phyloP scores from a whole-genome alignment of 305 asterid species.

The Euphrasia arctica region DNA sequence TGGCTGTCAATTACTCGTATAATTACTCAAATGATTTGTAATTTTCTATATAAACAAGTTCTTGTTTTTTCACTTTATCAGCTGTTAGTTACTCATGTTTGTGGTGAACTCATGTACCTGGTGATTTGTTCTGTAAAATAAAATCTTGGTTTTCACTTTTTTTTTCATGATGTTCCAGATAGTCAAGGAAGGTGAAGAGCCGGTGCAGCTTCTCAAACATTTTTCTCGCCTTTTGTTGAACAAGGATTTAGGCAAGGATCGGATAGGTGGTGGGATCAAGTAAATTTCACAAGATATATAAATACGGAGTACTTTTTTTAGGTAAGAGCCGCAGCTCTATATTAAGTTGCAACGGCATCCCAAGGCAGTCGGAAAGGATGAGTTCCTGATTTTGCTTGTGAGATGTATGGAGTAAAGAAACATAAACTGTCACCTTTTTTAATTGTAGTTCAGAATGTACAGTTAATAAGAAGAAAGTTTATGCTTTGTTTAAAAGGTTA shows the following conservation, averaged over 20 bases:
- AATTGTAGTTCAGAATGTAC: constrained; percentile 30
- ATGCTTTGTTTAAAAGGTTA: constrained; percentile 2
- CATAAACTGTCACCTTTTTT: constrained; percentile 1
- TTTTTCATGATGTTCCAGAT: constrained; percentile 30
- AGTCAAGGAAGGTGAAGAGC: constrained; percentile 57
- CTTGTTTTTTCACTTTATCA: background rate
- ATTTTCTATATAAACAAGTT: constrained; percentile 2
- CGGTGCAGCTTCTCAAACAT: constrained; percentile 43
- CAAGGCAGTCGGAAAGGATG: constrained; percentile 29
- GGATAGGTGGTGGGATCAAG: constrained; percentile 29
- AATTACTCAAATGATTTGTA: too few species aligned
- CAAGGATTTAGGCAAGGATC: constrained; percentile 20
- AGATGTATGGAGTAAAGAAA: constrained; percentile 28
- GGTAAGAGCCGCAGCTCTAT: constrained; percentile 19
- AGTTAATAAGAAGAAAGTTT: constrained; percentile 24
- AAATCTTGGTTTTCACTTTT: constrained; percentile 3
- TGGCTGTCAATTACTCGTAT: background rate
- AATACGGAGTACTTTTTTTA: background rate
- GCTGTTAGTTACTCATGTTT: background rate
- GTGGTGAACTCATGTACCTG: too few species aligned
- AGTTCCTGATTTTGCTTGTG: constrained; percentile 38
- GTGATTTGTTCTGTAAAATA: background rate
- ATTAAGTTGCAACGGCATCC: constrained; percentile 37
- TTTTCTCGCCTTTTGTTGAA: constrained; percentile 35
- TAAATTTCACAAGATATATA: constrained; percentile 17